Conservation (phyloP, 306 rosid genomes). For the Fragaria nilgerrensis region DNA sequence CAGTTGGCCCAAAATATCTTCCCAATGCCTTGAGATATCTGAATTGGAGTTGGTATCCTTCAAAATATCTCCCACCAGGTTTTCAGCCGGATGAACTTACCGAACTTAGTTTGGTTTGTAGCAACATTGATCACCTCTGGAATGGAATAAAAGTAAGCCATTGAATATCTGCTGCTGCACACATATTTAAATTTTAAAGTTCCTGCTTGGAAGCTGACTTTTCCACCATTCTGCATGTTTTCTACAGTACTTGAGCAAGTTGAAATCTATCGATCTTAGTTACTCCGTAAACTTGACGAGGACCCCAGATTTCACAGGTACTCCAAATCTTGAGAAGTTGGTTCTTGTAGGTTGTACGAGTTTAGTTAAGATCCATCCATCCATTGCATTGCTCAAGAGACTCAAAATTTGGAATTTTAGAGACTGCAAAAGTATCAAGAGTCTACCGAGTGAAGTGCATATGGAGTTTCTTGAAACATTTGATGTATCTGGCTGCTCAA, state of each 20-base stretch:
- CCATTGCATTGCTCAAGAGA: conserved; percentile 11
- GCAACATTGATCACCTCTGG: not conserved
- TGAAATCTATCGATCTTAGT: conserved; percentile 21
- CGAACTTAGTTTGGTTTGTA: not conserved
- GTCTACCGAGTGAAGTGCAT: not conserved
- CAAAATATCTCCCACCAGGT: conserved; percentile 1
- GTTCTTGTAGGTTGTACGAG: conserved; percentile 17
- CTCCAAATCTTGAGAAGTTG: conserved; percentile 14
- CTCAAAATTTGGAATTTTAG: conserved; percentile 8
- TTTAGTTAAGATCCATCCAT: conserved; percentile 18
- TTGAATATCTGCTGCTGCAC: not conserved
- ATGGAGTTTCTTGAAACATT: conserved; percentile 9
- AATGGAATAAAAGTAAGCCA: not conserved
- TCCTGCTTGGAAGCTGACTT: not conserved
- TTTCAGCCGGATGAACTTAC: not conserved
- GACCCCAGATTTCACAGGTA: conserved; percentile 22
- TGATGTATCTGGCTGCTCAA: conserved; percentile 21
- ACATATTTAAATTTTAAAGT: not conserved
- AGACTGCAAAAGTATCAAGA: conserved; percentile 4
- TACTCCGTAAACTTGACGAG: conserved; percentile 10
- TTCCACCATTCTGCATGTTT: not conserved
- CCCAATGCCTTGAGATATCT: not conserved
- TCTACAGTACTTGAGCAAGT: conserved; percentile 5
- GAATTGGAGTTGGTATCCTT: conserved; percentile 5
- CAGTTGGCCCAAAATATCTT: not conserved